phyloP scores from a whole-genome alignment of 2,329 filamentous ascomycete species.

The Phyllosticta citriasiana region DNA sequence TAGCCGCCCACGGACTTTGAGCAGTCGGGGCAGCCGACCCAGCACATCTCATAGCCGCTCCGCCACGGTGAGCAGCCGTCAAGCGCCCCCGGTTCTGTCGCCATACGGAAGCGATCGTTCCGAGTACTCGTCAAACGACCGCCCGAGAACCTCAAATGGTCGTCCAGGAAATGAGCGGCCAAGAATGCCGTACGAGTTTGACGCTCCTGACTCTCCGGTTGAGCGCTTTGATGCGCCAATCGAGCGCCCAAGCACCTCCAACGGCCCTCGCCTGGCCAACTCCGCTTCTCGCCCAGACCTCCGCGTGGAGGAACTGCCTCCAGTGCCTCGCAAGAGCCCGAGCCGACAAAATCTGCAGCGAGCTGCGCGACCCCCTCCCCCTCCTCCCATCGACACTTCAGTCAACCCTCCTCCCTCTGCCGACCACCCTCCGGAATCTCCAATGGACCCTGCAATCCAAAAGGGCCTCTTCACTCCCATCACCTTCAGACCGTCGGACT shows the following conservation, averaged over 20 bases:
- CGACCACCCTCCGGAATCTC: conserved; percentile 26
- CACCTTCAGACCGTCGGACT: conserved; percentile 9
- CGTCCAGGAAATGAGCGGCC: background rate
- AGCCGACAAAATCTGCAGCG: conserved; percentile 7
- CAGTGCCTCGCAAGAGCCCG: conserved; percentile 16
- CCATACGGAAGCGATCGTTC: background rate
- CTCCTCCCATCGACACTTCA: conserved; percentile 14
- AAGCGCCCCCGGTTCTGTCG: background rate
- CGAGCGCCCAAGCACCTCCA: conserved; percentile 11
- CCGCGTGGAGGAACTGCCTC: background rate
- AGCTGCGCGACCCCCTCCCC: conserved; percentile 13
- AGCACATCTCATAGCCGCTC: background rate
- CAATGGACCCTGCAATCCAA: conserved; percentile 31
- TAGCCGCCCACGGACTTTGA: conserved; percentile 3
- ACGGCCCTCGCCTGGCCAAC: background rate
- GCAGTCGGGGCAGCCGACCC: background rate
- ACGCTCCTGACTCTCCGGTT: background rate
- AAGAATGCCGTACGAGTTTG: background rate
- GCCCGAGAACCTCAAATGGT: background rate
- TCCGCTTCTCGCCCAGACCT: background rate
- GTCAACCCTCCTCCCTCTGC: conserved; percentile 17
- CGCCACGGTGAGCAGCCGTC: background rate
- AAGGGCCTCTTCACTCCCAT: conserved; percentile 19
- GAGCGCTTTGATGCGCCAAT: conserved; percentile 5
- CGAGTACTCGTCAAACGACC: background rate